Conservation (phyloP, 495 filamentous ascomycete genomes). For the Tuber microsphaerosporum region DNA sequence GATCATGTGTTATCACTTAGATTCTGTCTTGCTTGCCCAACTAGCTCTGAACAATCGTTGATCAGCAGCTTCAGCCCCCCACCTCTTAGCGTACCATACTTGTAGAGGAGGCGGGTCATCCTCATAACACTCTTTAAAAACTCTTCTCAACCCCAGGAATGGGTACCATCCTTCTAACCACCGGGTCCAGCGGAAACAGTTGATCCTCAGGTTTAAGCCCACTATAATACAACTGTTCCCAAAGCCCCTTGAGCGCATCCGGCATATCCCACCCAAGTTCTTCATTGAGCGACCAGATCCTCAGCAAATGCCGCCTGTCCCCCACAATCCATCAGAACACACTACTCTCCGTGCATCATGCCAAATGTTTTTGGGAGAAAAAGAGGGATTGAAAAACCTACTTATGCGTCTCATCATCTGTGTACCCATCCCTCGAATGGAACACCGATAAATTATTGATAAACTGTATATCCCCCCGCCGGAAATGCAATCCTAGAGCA, state of each 20-base stretch:
- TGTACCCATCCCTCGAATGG: slow-evolving; percentile 59
- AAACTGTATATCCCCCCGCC: slow-evolving; percentile 63
- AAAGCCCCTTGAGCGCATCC: slow-evolving; percentile 23
- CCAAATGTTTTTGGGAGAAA: neutral
- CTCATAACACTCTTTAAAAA: neutral
- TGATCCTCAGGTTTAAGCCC: slow-evolving; percentile 15
- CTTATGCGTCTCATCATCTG: slow-evolving; percentile 42
- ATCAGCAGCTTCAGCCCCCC: neutral
- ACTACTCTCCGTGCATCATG: neutral
- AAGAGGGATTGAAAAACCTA: neutral
- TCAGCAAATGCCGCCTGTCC: slow-evolving; percentile 40
- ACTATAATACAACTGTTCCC: slow-evolving; percentile 28
- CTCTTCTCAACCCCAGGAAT: neutral
- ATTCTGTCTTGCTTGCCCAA: neutral
- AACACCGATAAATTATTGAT: slow-evolving; percentile 67
- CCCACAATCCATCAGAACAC: neutral
- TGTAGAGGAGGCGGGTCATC: neutral
- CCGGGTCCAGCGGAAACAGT: slow-evolving; percentile 16
- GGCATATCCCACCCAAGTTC: slow-evolving; percentile 43
- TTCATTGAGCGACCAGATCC: slow-evolving; percentile 42
- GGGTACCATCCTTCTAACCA: slow-evolving; percentile 3
- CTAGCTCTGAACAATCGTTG: neutral
- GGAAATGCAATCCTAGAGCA: slow-evolving; percentile 48
- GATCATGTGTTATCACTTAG: neutral
- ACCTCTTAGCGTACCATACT: neutral